Conservation (phyloP, 129 eudicot species). For the Mikania micrantha region DNA sequence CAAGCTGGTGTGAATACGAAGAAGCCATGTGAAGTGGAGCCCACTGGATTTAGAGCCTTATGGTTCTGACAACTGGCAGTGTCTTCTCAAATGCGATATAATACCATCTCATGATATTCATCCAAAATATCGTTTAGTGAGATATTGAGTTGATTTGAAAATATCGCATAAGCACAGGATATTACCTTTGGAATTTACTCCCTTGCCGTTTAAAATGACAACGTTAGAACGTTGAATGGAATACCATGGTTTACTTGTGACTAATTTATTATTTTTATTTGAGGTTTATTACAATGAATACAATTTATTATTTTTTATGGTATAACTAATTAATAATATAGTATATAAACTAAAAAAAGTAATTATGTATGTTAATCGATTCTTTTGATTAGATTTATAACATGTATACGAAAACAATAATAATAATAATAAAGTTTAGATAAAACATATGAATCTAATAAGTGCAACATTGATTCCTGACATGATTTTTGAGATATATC, state of each 20-base stretch:
- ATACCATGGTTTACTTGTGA: slow-evolving; percentile 15
- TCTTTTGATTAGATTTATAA: no score
- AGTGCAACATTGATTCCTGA: no score
- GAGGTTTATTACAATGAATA: background rate
- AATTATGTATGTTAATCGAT: no score
- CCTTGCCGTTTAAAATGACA: background rate
- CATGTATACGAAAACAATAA: no score
- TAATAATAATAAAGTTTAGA: no score
- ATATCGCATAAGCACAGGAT: slow-evolving; percentile 20
- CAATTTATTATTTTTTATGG: no score
- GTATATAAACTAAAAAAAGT: no score
- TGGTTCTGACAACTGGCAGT: slow-evolving; percentile 38
- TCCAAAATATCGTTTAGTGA: slow-evolving; percentile 1
- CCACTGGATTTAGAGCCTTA: slow-evolving; percentile 37
- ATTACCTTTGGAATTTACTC: slow-evolving; percentile 11
- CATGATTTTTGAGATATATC: no score
- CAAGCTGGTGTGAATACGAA: slow-evolving; percentile 13
- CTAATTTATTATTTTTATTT: background rate
- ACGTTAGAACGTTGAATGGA: slow-evolving; percentile 14
- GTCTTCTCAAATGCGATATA: slow-evolving; percentile 32
- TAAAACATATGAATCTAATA: no score
- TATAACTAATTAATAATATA: no score
- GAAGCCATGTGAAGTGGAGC: slow-evolving; percentile 52
- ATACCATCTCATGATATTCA: slow-evolving; percentile 8
- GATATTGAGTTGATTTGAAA: background rate